Base-by-base conservation (phyloP, 2,329 filamentous ascomycete genomes). In the Fusarium camptoceras region DNA sequence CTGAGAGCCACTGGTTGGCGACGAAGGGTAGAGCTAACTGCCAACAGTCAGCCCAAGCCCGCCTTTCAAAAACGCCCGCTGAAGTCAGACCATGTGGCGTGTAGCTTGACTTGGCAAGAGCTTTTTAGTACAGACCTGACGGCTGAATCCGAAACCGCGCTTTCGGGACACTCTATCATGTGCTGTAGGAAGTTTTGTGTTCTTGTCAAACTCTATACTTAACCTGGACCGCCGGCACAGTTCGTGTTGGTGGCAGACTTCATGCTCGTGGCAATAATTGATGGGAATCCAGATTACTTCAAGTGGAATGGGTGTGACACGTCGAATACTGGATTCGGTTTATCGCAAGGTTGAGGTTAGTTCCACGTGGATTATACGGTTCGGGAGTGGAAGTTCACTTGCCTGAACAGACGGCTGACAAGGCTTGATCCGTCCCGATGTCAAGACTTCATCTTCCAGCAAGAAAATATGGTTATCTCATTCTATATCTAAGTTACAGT, bases 321-420 rank as follows among this genome's bases (percentile, higher is more conserved):
- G 5, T 14, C 9, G 15, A 8, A 16, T 31, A 2, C 7, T 27
- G n/a, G 8, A 12, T 3, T 31, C 3, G 6, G 5, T 1, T 20
- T 7, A 28, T 49, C 20, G 28, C 16, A 5, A 3, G 14, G 12
- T 11, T 8, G 8, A n/a, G 6, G 4, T n/a, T 20, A 9, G 3
- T 16, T 5, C 47, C 47, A 50, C 30, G 47, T 24, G 47, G 30
- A 6, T 1, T 0, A 2, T 6, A 37, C 18, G 34, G 34, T n/a
- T n/a, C 5, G 10, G 34, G 18, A 37, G 34, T 0, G 12, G 9
- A 12, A 37, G 16, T 37, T 37, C 9, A 37, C 18, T 37, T 37
- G 0, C 6, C 18, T 18, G 9, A 37, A 4, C 4, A 37, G 5
- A 3, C n/a, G 34, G 34, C 18, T 37, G 34, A 11, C 6, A 6